A percentile compares a stretch with the other conserved stretches of the same genome.
Evolutionary conservation across 495 filamentous ascomycete species (phyloP).

Genomic region (Penicillium waksmanii): DNA sequence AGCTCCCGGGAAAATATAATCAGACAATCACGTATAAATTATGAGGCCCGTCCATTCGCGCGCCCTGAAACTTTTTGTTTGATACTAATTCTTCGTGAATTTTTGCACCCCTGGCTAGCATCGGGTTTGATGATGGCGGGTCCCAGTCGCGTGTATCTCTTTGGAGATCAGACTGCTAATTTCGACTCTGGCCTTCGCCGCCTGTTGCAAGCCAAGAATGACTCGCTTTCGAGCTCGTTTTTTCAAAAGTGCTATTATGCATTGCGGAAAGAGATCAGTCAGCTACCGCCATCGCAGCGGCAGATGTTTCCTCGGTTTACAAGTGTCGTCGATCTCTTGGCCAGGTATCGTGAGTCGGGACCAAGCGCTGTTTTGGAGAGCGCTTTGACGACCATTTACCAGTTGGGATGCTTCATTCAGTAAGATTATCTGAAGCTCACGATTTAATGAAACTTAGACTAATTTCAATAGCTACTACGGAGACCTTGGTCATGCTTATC

Average conservation of each 20-base stretch:
- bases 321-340: conserved; percentile 70
- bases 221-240: conserved; percentile 66
- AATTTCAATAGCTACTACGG: conserved; percentile 43
- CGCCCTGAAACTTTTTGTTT: conserved; percentile 3
- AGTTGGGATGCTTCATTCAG: conserved; percentile 78
- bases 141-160: conserved; percentile 52
- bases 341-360: conserved; percentile 62
- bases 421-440: conserved; percentile 41
- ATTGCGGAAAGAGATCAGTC: conserved; percentile 65
- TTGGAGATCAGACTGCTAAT: conserved; percentile 81
- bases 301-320: conserved; percentile 68
- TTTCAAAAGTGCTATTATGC: conserved; percentile 64
- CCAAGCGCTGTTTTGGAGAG: conserved; percentile 66
- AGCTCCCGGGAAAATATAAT: conserved; percentile 7
- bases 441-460: conserved; percentile 2
- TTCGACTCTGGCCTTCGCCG: conserved; percentile 67
- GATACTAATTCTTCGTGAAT: conserved; percentile 18
- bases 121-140: conserved; percentile 36
- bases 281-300: conserved; percentile 61
- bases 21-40: conserved; percentile 28
- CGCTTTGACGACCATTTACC: conserved; percentile 68
- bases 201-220: conserved; percentile 65
- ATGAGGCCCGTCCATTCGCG: conserved; percentile 15
- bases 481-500: conserved; percentile 56
- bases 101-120: conserved; percentile 17